A percentile compares a stretch with the other conserved stretches of the same genome.
Evolutionary conservation across 495 filamentous ascomycete genomes (phyloP).

Genomic region (Daldinia caldariorum): DNA sequence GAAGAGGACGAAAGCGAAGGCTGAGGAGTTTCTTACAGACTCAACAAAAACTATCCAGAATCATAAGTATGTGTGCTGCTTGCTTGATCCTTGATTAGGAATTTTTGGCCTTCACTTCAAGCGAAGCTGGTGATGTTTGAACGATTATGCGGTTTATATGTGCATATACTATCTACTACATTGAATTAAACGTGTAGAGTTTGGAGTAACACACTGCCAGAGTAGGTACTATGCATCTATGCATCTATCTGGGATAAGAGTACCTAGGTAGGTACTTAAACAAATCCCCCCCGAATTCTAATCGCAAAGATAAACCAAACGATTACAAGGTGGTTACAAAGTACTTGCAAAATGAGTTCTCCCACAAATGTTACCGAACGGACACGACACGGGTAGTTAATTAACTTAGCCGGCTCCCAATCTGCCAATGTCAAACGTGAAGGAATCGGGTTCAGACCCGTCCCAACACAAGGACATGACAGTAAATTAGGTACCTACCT

Average conservation of each 20-base stretch:
- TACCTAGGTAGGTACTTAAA: background rate
- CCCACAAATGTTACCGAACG: background rate
- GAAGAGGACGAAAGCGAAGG: too few relatives aligned
- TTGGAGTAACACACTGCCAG: too few relatives aligned
- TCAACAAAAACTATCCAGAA: too few relatives aligned
- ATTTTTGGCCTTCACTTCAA: too few relatives aligned
- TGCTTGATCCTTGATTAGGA: too few relatives aligned
- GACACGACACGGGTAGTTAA: background rate
- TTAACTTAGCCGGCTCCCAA: background rate
- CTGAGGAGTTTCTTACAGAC: too few relatives aligned
- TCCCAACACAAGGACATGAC: background rate
- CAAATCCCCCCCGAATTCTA: background rate
- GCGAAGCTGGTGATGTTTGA: too few relatives aligned
- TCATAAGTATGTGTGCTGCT: too few relatives aligned
- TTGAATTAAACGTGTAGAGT: too few relatives aligned
- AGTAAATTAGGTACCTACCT: background rate
- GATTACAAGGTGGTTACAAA: background rate
- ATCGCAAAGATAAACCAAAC: slow-evolving; percentile 6
- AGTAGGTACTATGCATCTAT: background rate
- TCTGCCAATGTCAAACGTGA: background rate
- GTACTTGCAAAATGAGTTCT: too few relatives aligned
- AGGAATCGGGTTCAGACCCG: slow-evolving; percentile 23
- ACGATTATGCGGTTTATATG: too few relatives aligned
- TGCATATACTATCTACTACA: too few relatives aligned
- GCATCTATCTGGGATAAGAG: background rate